Evolutionary conservation across 768 basidiomycete genomes (phyloP), one percentile per base, ranked within the genome.

Genomic region (Chiua virens): DNA sequence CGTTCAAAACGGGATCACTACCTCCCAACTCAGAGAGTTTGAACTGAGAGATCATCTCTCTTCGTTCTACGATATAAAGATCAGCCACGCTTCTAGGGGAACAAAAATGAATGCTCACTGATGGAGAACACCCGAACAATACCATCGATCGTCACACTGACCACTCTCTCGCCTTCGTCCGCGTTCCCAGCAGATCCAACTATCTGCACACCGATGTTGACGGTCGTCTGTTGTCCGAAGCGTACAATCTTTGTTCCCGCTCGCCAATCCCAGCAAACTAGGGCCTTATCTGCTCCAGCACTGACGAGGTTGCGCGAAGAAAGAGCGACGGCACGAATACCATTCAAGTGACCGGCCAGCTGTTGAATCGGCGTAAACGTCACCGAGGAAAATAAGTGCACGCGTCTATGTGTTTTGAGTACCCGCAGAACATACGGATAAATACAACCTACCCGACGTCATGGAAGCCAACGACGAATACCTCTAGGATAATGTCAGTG

Each of bases 11-110:
- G 17, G 86, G 84, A 66, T 92, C 86, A 0, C 79, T 70, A 1
- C 71, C 82, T 18, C 84, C 88, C 39, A 96, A 71, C 52, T 92
- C 89, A 3, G 85, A 82, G 39, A 96, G 75, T 66, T 86, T 92
- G 76, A 92, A 94, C 64, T 94, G 92, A 8, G 89, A 90, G 13
- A 95, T 80, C 93, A 96, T 95, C 69, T 94, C 91, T 53, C 91
- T 73, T 28, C 85, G 79, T 25, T 71, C 80, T 82, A 46, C 15
- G 36, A 42, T 13, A 35, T 18, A 27, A 1, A 25, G 10, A 40
- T 67, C 36, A 65, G 45, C 47, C 5, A 3, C 10, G 17, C 18
- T 42, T 25, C 30, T 36, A 32, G 18, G 23, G 15, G 23, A 45
- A 17, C 23, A 42, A 27, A 27, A 57, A 46, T 37, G 13, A 30